These are phyloP conservation scores for Dispira simplex DNA, from an alignment of 192 early-diverging fungal species.

Conservation along the genomic window DNA sequence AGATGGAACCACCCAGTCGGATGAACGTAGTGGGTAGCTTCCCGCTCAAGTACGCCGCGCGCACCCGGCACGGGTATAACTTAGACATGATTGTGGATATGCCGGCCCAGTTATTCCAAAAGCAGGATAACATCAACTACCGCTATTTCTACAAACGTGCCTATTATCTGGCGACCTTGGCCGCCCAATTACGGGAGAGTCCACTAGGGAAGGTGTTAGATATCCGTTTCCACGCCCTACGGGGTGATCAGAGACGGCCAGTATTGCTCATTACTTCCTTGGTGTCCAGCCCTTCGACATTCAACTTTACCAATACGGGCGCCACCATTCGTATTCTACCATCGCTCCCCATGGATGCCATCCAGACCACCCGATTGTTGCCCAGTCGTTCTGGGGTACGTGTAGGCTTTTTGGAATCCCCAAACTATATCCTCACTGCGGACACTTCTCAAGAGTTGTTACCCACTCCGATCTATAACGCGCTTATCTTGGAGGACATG, in stretches of 20 bases:
- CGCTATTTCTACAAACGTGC: slow-evolving; percentile 94
- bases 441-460: too few species aligned
- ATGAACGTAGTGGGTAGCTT: slow-evolving; percentile 82
- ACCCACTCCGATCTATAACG: background rate
- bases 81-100: slow-evolving; percentile 88
- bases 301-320: background rate
- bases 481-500: slow-evolving; percentile 51
- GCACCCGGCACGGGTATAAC: slow-evolving; percentile 40
- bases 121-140: slow-evolving; percentile 87
- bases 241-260: slow-evolving; percentile 46
- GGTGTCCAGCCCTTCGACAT: background rate
- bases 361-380: background rate
- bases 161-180: slow-evolving; percentile 72
- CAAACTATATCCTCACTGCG: background rate
- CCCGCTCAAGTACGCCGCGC: slow-evolving; percentile 57
- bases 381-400: background rate
- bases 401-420: background rate
- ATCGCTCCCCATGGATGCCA: background rate
- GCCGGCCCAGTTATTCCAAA: slow-evolving; percentile 72
- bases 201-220: slow-evolving; percentile 32
- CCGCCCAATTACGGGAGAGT: slow-evolving; percentile 31
- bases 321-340: background rate
- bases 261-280: slow-evolving; percentile 28
- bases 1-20: slow-evolving; percentile 52
- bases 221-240: slow-evolving; percentile 30